A percentile compares a stretch with the other conserved stretches of the same genome.
Conservation (phyloP, 345 rosid genomes). For the Camelina hispida region DNA sequence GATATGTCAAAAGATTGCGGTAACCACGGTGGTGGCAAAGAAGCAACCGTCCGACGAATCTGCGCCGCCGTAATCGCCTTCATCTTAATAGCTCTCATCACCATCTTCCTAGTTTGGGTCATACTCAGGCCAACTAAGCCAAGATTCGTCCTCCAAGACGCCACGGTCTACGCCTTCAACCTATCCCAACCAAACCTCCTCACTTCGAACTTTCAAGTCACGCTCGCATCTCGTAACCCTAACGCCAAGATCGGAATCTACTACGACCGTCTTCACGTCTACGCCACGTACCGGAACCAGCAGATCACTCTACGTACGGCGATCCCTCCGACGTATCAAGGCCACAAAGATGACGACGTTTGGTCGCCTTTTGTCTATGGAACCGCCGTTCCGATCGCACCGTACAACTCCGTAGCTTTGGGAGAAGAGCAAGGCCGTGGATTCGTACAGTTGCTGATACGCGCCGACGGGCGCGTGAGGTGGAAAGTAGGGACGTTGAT, state of each 20-base stretch:
- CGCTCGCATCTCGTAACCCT: conserved; percentile 78
- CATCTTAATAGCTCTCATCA: conserved; percentile 57
- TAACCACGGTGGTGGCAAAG: conserved; percentile 47
- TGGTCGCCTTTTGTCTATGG: conserved; percentile 90
- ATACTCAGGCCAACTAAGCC: conserved; percentile 84
- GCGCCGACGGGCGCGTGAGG: conserved; percentile 82
- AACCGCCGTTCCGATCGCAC: conserved; percentile 72
- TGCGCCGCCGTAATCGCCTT: conserved; percentile 52
- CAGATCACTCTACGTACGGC: conserved; percentile 73
- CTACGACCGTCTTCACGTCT: conserved; percentile 80
- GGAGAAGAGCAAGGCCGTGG: conserved; percentile 63
- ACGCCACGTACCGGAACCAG: conserved; percentile 75
- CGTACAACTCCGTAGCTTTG: conserved; percentile 61
- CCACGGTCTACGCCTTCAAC: conserved; percentile 88
- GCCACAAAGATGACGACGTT: conserved; percentile 63
- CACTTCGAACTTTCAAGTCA: conserved; percentile 81
- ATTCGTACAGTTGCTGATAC: conserved; percentile 52
- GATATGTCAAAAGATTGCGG: conserved; percentile 48
- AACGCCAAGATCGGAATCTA: conserved; percentile 81
- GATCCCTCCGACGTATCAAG: conserved; percentile 62
- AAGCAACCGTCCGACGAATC: conserved; percentile 39
- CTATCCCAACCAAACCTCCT: conserved; percentile 68
- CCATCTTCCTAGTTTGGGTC: conserved; percentile 78
- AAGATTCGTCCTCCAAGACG: conserved; percentile 84
- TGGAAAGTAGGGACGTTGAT: conserved; percentile 76